A percentile compares a stretch with the other conserved stretches of the same genome.
These are phyloP conservation scores for Sophora flavescens DNA, from an alignment of 306 rosid genomes.

Conservation along the genomic window DNA sequence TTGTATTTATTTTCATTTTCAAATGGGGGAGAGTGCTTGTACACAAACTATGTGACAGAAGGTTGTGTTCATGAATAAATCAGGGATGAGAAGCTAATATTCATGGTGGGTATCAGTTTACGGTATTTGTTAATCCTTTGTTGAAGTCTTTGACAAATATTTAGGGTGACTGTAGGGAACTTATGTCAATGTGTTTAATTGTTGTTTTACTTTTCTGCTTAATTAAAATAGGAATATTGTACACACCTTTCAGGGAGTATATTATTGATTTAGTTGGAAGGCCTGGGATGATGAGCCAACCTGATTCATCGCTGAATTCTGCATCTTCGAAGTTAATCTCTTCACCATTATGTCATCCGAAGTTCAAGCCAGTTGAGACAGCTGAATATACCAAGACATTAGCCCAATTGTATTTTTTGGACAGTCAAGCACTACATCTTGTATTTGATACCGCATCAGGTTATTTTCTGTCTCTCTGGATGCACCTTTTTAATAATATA, in stretches of 20 bases:
- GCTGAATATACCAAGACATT: constrained; percentile 72
- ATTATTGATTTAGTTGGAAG: constrained; percentile 84
- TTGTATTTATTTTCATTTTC: constrained; percentile 14
- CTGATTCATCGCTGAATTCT: constrained; percentile 89
- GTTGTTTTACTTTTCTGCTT: constrained; percentile 20
- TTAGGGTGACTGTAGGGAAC: not conserved
- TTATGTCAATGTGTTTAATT: constrained; percentile 12
- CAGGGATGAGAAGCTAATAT: not conserved
- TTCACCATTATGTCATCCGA: constrained; percentile 91
- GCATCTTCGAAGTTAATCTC: constrained; percentile 80
- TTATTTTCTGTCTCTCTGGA: constrained; percentile 49
- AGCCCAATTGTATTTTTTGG: constrained; percentile 80
- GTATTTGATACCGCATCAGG: constrained; percentile 80
- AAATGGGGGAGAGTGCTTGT: not conserved
- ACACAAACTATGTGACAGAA: not conserved
- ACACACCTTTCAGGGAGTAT: constrained; percentile 72
- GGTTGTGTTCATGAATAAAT: constrained; percentile 25
- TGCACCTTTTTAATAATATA: constrained; percentile 25
- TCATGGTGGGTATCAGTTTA: not conserved
- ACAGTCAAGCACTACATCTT: constrained; percentile 73
- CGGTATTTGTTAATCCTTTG: constrained; percentile 2
- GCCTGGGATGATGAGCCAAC: constrained; percentile 80
- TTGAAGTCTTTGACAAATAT: not conserved
- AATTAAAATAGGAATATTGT: constrained; percentile 28
- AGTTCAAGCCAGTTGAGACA: constrained; percentile 72